Evolutionary conservation across 495 filamentous ascomycete species (phyloP), one percentile per base, ranked within the genome.

Genomic region (Trichoderma asperelloides): DNA sequence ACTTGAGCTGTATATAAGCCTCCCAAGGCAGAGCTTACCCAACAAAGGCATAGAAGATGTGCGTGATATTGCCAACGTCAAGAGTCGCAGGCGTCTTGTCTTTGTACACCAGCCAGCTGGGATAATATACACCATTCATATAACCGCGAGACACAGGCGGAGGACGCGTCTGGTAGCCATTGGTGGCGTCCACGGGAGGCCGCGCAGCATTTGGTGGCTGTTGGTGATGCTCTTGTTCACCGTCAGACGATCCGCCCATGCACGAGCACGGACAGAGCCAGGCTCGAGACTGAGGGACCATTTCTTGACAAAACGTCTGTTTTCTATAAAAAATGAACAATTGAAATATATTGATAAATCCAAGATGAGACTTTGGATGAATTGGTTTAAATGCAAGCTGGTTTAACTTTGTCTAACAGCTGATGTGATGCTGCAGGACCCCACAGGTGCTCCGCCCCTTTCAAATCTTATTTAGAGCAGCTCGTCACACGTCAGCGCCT

Each of bases 31-130:
- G 13, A 18, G 37, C 67, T 39, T n/a, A 69, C 67, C 64, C 57
- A 65, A 87, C 88, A 85, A 93, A 94, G 62, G 91, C 89, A 73
- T 95, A 95, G 72, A 89, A 92, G 27, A 93, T 80, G 71, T 91
- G 89, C 33, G 89, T 86, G 41, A 89, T 77, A 47, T 82, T 82
- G 39, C 81, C 81, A 66, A 87, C 73, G 67, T 85, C 80, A 40
- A 95, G 75, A 4, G 86, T 86, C 2, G 88, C 89, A 13, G 91
- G 91, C 43, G 89, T 81, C 64, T 88, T 83, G 68, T 86, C 82
- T 67, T 82, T 82, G 74, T 92, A 91, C 15, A 91, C 84, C 43
- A 86, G 80, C 87, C 90, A 93, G 74, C 89, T 91, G 12, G 91
- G 90, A 77, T 92, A 93, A 75, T 92, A 92, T 18, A 88, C 86